Percentiles rank a stretch among this genome's conserved stretches.
phyloP scores from a whole-genome alignment of 2,329 filamentous ascomycete species.

The Hymenoscyphus fraxineus region DNA sequence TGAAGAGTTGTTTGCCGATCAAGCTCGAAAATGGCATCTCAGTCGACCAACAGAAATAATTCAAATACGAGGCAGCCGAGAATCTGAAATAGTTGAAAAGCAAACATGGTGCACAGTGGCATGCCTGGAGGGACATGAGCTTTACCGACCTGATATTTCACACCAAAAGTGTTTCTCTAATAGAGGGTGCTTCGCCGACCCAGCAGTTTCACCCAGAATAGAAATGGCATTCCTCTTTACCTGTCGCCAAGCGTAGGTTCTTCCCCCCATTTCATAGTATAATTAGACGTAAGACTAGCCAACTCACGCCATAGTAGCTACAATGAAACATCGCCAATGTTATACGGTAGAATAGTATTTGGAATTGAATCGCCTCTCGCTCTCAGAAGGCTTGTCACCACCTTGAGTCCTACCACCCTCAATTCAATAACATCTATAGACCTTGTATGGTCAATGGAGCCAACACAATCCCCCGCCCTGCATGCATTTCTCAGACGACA shows the following conservation, averaged over 20 bases:
- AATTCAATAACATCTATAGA: neutral
- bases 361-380: neutral
- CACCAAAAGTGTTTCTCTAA: neutral
- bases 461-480: neutral
- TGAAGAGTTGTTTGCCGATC: neutral
- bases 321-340: neutral
- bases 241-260: constrained; percentile 3
- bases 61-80: neutral
- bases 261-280: neutral
- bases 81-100: neutral
- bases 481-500: neutral
- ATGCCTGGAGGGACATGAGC: neutral
- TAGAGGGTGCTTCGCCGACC: neutral
- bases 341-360: neutral
- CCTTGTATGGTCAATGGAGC: neutral
- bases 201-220: neutral
- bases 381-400: neutral
- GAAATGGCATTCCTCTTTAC: neutral
- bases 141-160: neutral
- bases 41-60: neutral
- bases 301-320: neutral
- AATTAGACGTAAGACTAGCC: neutral
- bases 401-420: neutral
- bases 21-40: neutral
- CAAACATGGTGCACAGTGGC: neutral